Base-by-base conservation (phyloP, 495 filamentous ascomycete genomes). In the Trichoderma orchidacearum region DNA sequence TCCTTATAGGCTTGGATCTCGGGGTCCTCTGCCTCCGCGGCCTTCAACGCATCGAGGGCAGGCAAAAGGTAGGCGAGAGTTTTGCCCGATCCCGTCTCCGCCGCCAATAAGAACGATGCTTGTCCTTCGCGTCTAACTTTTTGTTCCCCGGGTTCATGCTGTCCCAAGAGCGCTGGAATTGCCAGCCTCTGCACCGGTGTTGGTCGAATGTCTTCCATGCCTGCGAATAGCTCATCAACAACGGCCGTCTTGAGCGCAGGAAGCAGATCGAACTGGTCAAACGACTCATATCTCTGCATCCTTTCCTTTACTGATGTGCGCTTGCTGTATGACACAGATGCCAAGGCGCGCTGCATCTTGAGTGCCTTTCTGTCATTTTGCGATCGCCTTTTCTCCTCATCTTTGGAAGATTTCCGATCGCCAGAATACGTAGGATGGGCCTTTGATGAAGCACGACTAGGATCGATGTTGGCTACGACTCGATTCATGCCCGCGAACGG, bases 81-180 rank as follows among this genome's bases (percentile, higher is more conserved):
- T 71, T 98, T 98, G 55, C 93, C 93, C 2, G 93, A 96, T 9
- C 93, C 93, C 1, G 93, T 98, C 72, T 98, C 93, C 11, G 94
- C 93, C 0, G 94, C 93, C 17, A 98, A 75, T 11, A 98, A 79
- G 64, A 86, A 95, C 17, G 53, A 55, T 2, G 30, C 8, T 17
- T 27, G 30, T 17, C 32, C 21, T 21, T 55, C 32, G 1, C 4
- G 28, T 11, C 36, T 15, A 60, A 92, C 83, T 56, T 85, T 74
- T 60, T 79, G 79, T n/a, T 73, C 68, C 4, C 45, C 27, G 0
- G 56, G 51, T 13, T 23, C 35, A 11, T 30, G 27, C 30, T 56
- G 41, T 15, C 81, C 84, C 15, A 93, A 72, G 8, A 98, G 68
- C 0, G 77, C 79, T 0, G 93, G 90, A 58, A 98, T 94, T 0